A percentile compares a stretch with the other conserved stretches of the same genome.
Conservation (phyloP, 768 basidiomycete species). For the Rhodotorula kratochvilovae region DNA sequence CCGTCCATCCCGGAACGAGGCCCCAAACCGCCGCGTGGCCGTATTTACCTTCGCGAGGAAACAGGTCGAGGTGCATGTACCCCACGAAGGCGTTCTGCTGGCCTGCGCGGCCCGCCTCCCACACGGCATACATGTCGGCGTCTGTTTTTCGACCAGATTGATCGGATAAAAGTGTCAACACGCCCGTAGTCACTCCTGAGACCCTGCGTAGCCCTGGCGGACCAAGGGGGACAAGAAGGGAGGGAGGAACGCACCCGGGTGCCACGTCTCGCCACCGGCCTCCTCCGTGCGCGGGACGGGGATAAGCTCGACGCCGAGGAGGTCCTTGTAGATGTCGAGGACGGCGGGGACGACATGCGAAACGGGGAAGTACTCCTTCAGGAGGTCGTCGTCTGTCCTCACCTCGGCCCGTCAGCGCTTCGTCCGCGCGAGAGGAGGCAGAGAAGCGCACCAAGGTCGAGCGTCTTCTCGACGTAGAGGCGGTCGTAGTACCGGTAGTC, state of each 20-base stretch:
- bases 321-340: slow-evolving; percentile 73
- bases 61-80: slow-evolving; percentile 77
- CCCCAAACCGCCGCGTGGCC: slow-evolving; percentile 74
- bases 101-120: slow-evolving; percentile 49
- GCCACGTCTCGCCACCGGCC: slow-evolving; percentile 63
- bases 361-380: slow-evolving; percentile 81
- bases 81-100: slow-evolving; percentile 62
- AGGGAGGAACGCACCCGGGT: slow-evolving; percentile 47
- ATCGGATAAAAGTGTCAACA: no score
- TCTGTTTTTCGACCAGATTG: no score
- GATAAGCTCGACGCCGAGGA: slow-evolving; percentile 67
- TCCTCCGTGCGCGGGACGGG: slow-evolving; percentile 50
- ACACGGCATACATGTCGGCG: slow-evolving; percentile 76
- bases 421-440: background rate
- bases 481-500: slow-evolving; percentile 62
- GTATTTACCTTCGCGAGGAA: slow-evolving; percentile 56
- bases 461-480: slow-evolving; percentile 48
- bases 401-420: slow-evolving; percentile 51
- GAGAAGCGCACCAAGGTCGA: background rate
- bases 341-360: slow-evolving; percentile 75
- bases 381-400: slow-evolving; percentile 52
- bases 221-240: background rate
- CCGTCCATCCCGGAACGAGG: slow-evolving; percentile 62
- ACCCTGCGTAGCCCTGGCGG: no score
- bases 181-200: slow-evolving; percentile 38